These are phyloP conservation scores for Aspergillus diversus DNA, from an alignment of 495 filamentous ascomycete species.

Conservation along the genomic window DNA sequence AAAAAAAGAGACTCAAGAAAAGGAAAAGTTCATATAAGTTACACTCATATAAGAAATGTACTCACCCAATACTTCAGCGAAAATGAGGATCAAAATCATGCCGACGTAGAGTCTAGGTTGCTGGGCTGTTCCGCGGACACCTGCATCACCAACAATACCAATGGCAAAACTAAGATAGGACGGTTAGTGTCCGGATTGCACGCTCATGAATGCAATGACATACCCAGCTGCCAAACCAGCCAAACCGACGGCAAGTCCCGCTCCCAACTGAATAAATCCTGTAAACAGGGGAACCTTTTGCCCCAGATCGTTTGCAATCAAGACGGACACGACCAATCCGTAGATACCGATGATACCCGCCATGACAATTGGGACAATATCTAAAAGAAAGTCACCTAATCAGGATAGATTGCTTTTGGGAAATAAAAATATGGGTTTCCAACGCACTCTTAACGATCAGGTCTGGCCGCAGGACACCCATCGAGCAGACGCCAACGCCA, in stretches of 20 bases:
- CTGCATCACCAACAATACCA: conserved; percentile 98
- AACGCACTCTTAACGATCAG: conserved; percentile 98
- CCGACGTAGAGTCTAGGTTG: conserved; percentile 97
- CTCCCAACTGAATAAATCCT: conserved; percentile 95
- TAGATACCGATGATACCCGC: conserved; percentile 99
- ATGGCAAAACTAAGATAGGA: conserved; percentile 74
- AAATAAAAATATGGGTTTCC: neutral
- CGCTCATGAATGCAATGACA: conserved; percentile 24
- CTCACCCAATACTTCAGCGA: conserved; percentile 98
- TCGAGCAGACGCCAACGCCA: conserved; percentile 96
- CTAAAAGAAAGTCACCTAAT: conserved; percentile 50
- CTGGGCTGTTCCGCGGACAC: conserved; percentile 97
- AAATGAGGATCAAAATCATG: conserved; percentile 99
- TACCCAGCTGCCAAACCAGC: conserved; percentile 95
- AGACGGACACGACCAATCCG: conserved; percentile 96
- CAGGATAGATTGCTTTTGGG: conserved; percentile 16
- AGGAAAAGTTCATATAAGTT: neutral
- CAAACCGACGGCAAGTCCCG: conserved; percentile 93
- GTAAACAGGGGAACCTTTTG: conserved; percentile 88
- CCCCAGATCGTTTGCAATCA: conserved; percentile 89
- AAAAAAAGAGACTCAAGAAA: conserved; percentile 2
- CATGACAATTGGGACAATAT: conserved; percentile 99
- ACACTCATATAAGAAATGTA: conserved; percentile 15
- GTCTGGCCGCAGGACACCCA: conserved; percentile 97
- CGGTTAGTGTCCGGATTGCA: conserved; percentile 17